Evolutionary conservation across 2,329 filamentous ascomycete genomes (phyloP), one percentile per base, ranked within the genome.

Genomic region (Diplodia intermedia): DNA sequence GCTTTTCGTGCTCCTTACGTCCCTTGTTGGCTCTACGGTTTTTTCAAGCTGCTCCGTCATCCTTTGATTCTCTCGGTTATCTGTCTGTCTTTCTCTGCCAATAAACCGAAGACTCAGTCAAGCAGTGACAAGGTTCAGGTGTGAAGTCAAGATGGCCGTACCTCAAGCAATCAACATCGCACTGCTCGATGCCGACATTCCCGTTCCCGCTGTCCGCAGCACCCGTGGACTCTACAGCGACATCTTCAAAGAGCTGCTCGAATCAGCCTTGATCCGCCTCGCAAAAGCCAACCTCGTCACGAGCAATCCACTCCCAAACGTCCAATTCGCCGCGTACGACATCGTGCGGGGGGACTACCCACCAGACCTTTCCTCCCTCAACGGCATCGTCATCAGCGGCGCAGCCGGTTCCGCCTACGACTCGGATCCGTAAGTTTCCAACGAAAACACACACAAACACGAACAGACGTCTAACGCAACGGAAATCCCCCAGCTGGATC

Each of bases 371-470:
- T 62, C 72, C 4, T 71, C 74, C 4, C 72, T 79, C 36, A 76
- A 82, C 67, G 77, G 76, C 4, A 71, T 83, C 1, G 69, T 83
- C 2, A 75, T 83, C 69, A 80, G 77, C 12, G 80, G 81, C 23
- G 80, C 81, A 1, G 76, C 43, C 8, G 20, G 14, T 18, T 62
- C 57, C 18, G 40, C 26, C 23, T 62, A 62, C n/a, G 57, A 62
- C 20, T 14, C 57, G 11, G 57, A 62, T 29, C 40, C 79, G 56
- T 60, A 29, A 60, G 56, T 47, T n/a, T 18, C 54, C 23, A 29
- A 26, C 11, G n/a, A n/a, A 3, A 40, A 23, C 9, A 33, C 11
- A n/a, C 7, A 12, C 33, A 55, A 29, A 12, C 20, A 43, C 20
- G 14, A 15, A 43, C 9, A 7, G 31, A 29, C 3, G 23, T 26